phyloP scores from a whole-genome alignment of 352 stramenopile genomes.

The Blastocystis hominis region DNA sequence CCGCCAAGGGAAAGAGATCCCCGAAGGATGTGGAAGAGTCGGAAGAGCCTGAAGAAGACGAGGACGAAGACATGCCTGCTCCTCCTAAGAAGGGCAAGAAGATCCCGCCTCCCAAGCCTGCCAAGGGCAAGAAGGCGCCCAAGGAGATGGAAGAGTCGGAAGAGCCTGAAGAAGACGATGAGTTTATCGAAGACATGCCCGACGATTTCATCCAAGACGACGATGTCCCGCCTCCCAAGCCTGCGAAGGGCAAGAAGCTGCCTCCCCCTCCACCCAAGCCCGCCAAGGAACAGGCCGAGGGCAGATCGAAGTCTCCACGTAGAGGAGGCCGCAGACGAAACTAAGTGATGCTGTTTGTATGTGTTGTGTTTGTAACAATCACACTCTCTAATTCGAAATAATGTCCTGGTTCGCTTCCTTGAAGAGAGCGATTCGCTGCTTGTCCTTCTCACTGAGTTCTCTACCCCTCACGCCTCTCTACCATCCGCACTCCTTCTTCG shows the following conservation, averaged over 20 bases:
- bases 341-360: background rate
- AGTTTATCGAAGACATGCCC: background rate
- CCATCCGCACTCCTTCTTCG: background rate
- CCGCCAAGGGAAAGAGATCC: conserved; percentile 5
- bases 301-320: background rate
- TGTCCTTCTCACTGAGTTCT: background rate
- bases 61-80: background rate
- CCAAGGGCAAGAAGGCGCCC: background rate
- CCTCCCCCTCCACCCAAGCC: background rate
- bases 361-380: background rate
- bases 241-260: background rate
- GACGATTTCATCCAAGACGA: conserved; percentile 2
- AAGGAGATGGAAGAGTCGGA: background rate
- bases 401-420: background rate
- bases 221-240: background rate
- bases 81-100: conserved; percentile 14
- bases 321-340: conserved; percentile 39
- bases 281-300: background rate
- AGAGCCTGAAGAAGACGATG: background rate
- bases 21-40: background rate
- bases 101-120: background rate
- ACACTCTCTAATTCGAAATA: background rate
- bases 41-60: background rate
- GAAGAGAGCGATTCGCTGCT: background rate
- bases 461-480: background rate